These are phyloP conservation scores for Psilocybe tampanensis DNA, from an alignment of 768 basidiomycete species.

Conservation along the genomic window DNA sequence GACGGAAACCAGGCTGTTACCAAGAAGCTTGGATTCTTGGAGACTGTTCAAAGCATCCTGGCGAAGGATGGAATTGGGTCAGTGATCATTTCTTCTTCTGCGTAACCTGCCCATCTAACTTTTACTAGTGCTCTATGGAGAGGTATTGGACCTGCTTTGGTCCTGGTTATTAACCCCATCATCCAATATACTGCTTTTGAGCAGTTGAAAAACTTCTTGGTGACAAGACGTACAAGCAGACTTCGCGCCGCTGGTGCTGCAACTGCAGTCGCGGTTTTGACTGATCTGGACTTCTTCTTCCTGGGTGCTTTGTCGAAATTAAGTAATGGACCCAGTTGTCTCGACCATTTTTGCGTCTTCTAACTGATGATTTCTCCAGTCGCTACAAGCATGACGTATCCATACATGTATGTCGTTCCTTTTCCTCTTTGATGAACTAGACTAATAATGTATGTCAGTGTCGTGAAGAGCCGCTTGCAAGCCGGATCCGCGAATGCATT, in stretches of 20 bases:
- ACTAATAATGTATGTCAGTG: constrained; percentile 34
- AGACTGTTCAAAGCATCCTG: constrained; percentile 71
- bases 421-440: neutral
- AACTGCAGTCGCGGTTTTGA: constrained; percentile 53
- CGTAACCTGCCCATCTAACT: neutral
- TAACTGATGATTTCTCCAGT: constrained; percentile 30
- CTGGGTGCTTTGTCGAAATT: constrained; percentile 95
- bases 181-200: constrained; percentile 95
- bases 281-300: constrained; percentile 90
- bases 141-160: constrained; percentile 91
- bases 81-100: constrained; percentile 5
- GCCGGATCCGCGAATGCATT: constrained; percentile 69
- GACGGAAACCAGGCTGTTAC: constrained; percentile 31
- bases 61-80: constrained; percentile 67
- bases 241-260: constrained; percentile 46
- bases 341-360: neutral
- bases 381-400: constrained; percentile 51
- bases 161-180: constrained; percentile 93
- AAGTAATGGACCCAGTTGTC: constrained; percentile 40
- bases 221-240: constrained; percentile 60
- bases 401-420: constrained; percentile 46
- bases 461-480: constrained; percentile 81
- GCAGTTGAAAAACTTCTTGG: constrained; percentile 85
- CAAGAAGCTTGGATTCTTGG: constrained; percentile 58
- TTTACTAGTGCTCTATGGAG: constrained; percentile 77